These are phyloP conservation scores for Cladorrhinum sp. DNA, from an alignment of 2,329 filamentous ascomycete genomes.

Conservation along the genomic window DNA sequence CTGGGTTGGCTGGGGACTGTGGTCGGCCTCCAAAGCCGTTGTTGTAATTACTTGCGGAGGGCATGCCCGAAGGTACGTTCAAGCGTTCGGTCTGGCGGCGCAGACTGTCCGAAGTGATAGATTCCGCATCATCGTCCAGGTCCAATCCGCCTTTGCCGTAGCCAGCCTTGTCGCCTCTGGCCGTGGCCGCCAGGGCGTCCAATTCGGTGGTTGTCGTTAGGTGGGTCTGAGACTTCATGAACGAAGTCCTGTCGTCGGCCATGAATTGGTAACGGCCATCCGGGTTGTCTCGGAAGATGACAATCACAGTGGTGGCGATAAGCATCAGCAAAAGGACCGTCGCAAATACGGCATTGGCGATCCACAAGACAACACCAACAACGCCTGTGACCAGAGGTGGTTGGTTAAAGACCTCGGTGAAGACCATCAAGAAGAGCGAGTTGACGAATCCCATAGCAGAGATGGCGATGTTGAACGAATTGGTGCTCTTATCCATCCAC, in stretches of 20 bases:
- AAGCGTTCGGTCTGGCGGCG: constrained; percentile 40
- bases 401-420: constrained; percentile 81
- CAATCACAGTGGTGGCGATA: constrained; percentile 62
- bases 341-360: constrained; percentile 81
- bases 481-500: constrained; percentile 99
- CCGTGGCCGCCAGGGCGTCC: constrained; percentile 83
- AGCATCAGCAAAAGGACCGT: constrained; percentile 80
- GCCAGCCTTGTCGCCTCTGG: constrained; percentile 72
- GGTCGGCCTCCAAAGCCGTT: constrained; percentile 33
- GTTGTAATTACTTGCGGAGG: constrained; percentile 15
- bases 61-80: constrained; percentile 20
- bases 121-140: constrained; percentile 70
- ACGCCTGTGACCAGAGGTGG: constrained; percentile 81
- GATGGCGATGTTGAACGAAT: constrained; percentile 93
- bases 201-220: constrained; percentile 76
- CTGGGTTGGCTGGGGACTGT: constrained; percentile 48
- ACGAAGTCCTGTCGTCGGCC: constrained; percentile 92
- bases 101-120: constrained; percentile 58
- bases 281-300: constrained; percentile 85
- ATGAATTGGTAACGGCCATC: constrained; percentile 95
- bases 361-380: constrained; percentile 85
- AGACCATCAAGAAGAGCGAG: constrained; percentile 82
- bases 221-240: constrained; percentile 93
- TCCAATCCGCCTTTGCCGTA: constrained; percentile 55
- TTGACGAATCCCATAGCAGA: constrained; percentile 88